Evolutionary conservation across 78 protist genomes (phyloP).

Genomic region (Cyanophora paradoxa): DNA sequence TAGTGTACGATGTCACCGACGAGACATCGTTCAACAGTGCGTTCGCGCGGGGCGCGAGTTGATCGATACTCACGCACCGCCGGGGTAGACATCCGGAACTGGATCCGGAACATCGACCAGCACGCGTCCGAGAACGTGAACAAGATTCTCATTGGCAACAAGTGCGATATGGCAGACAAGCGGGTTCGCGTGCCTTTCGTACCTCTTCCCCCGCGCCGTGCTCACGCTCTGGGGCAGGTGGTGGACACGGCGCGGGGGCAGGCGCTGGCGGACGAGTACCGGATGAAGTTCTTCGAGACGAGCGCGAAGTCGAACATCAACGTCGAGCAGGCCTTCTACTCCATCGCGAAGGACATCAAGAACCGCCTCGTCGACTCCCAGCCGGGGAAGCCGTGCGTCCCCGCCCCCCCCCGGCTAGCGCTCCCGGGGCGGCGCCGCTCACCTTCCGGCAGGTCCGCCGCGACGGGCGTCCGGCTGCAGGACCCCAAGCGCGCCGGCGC

Average conservation of each 20-base stretch:
- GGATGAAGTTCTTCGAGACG: slow-evolving; percentile 46
- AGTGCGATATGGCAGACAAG: slow-evolving; percentile 87
- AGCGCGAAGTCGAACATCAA: slow-evolving; percentile 51
- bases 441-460: too few relatives aligned
- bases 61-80: too few relatives aligned
- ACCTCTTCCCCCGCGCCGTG: neutral
- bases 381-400: too few relatives aligned
- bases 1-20: slow-evolving; percentile 93
- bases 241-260: slow-evolving; percentile 23
- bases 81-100: slow-evolving; percentile 79
- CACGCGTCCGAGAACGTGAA: slow-evolving; percentile 90
- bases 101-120: slow-evolving; percentile 90
- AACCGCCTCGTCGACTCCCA: too few relatives aligned
- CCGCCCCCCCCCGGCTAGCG: too few relatives aligned
- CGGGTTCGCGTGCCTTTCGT: too few relatives aligned
- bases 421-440: too few relatives aligned
- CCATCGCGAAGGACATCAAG: slow-evolving; percentile 11
- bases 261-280: slow-evolving; percentile 59
- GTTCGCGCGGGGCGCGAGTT: too few relatives aligned
- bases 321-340: slow-evolving; percentile 50
- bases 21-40: slow-evolving; percentile 55
- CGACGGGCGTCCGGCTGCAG: too few relatives aligned
- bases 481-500: too few relatives aligned
- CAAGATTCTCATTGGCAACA: slow-evolving; percentile 91
- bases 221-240: slow-evolving; percentile 12